phyloP scores from a whole-genome alignment of 2,329 filamentous ascomycete genomes.

The Aspergillus caelatus region DNA sequence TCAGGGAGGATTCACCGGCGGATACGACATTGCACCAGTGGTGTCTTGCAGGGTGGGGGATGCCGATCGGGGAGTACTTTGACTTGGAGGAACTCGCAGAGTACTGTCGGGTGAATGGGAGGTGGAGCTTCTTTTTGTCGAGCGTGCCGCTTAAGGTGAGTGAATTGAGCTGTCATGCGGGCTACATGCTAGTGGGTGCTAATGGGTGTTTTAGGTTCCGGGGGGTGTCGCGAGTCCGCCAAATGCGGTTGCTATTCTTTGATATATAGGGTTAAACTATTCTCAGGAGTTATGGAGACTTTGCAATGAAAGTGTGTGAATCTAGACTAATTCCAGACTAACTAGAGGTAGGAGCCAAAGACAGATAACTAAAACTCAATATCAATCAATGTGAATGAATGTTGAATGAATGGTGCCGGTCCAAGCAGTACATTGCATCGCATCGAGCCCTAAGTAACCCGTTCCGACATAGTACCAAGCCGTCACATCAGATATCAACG shows the following conservation, averaged over 20 bases:
- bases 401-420: neutral
- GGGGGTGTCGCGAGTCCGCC: slow-evolving; percentile 51
- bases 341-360: neutral
- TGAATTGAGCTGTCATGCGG: slow-evolving; percentile 1
- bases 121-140: slow-evolving; percentile 54
- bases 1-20: slow-evolving; percentile 41
- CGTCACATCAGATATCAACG: slow-evolving; percentile 2
- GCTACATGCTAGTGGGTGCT: neutral
- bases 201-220: slow-evolving; percentile 35
- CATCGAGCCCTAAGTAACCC: neutral
- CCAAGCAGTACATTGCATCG: neutral
- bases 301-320: neutral
- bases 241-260: slow-evolving; percentile 50
- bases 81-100: slow-evolving; percentile 46
- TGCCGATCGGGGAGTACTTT: slow-evolving; percentile 51
- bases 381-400: neutral
- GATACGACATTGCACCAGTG: slow-evolving; percentile 32
- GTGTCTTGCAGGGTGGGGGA: slow-evolving; percentile 52
- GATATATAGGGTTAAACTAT: neutral
- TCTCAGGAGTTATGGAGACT: neutral
- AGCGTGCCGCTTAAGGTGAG: slow-evolving; percentile 51
- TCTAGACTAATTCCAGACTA: neutral
- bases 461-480: neutral
- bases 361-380: neutral
- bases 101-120: slow-evolving; percentile 38